phyloP scores from a whole-genome alignment of 345 rosid genomes.

The Eucalyptus globulus region DNA sequence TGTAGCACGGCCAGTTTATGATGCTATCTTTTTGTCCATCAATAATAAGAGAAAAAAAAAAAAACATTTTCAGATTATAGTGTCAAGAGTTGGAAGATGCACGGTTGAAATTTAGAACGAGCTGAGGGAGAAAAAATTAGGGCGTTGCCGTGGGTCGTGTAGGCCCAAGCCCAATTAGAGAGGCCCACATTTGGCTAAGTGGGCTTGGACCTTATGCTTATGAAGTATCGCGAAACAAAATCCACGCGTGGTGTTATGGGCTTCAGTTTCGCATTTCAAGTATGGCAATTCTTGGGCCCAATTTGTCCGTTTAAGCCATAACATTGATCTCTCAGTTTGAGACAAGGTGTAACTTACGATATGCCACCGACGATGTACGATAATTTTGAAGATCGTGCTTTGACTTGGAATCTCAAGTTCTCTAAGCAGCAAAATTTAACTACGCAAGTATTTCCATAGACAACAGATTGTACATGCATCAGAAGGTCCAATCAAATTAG shows the following conservation, averaged over 20 bases:
- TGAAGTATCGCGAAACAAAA: background rate
- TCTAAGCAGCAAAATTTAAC: background rate
- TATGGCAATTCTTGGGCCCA: background rate
- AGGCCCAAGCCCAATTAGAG: background rate
- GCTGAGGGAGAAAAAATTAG: background rate
- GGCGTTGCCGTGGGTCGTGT: background rate
- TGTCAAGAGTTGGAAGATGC: background rate
- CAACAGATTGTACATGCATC: background rate
- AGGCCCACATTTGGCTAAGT: background rate
- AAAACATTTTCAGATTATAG: background rate
- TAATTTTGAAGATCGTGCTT: background rate
- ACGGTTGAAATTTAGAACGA: background rate
- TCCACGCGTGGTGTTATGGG: background rate
- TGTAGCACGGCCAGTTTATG: background rate
- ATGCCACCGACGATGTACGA: background rate
- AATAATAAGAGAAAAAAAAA: background rate
- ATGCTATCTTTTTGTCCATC: background rate
- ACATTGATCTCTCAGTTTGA: background rate
- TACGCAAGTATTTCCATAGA: background rate
- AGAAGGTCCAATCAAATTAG: background rate
- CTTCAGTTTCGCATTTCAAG: background rate
- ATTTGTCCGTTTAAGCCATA: background rate
- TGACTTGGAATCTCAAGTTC: background rate
- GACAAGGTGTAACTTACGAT: background rate
- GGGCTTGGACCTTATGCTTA: background rate